phyloP scores from a whole-genome alignment of 331 rosid species.

The Phaseolus coccineus region DNA sequence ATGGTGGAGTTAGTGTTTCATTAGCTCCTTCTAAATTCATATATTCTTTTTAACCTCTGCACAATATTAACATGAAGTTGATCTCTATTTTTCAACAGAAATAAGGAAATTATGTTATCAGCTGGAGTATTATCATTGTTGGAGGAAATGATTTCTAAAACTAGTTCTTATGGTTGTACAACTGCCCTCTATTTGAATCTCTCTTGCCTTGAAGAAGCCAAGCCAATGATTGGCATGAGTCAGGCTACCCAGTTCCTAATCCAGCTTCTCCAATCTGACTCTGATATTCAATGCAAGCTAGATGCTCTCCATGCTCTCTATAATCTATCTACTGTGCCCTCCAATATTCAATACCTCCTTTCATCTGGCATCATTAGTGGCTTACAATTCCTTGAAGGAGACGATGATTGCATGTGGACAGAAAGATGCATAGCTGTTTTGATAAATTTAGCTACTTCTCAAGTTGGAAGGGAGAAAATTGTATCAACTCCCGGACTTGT shows the following conservation, averaged over 20 bases:
- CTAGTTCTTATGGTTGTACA: slow-evolving; percentile 68
- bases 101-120: slow-evolving; percentile 81
- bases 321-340: slow-evolving; percentile 76
- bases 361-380: slow-evolving; percentile 67
- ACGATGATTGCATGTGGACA: slow-evolving; percentile 65
- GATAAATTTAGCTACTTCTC: slow-evolving; percentile 74
- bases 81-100: slow-evolving; percentile 57
- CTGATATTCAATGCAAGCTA: slow-evolving; percentile 74
- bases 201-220: slow-evolving; percentile 90
- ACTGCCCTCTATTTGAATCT: slow-evolving; percentile 91
- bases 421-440: slow-evolving; percentile 82
- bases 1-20: not conserved
- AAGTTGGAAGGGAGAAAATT: slow-evolving; percentile 77
- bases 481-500: slow-evolving; percentile 61
- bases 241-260: slow-evolving; percentile 79
- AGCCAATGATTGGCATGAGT: slow-evolving; percentile 72
- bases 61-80: slow-evolving; percentile 16
- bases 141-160: slow-evolving; percentile 77
- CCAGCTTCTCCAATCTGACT: slow-evolving; percentile 64
- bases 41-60: slow-evolving; percentile 13
- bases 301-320: slow-evolving; percentile 91
- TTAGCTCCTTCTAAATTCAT: not conserved
- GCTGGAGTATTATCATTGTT: slow-evolving; percentile 74
- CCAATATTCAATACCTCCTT: slow-evolving; percentile 76
- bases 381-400: slow-evolving; percentile 69